Evolutionary conservation across 495 filamentous ascomycete species (phyloP).

Genomic region (Xylaria nigripes): DNA sequence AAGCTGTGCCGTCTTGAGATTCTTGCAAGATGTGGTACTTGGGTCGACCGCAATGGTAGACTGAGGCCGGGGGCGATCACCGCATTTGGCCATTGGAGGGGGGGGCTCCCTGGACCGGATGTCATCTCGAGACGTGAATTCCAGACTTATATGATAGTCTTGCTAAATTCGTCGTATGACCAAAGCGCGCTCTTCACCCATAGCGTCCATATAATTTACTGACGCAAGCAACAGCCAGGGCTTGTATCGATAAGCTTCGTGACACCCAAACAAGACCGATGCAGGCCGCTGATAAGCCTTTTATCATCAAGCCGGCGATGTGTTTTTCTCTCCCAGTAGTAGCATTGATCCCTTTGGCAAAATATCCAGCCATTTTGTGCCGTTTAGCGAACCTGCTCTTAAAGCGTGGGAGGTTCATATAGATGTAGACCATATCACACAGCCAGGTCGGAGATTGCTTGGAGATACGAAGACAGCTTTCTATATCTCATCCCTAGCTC

Average conservation of each 20-base stretch:
- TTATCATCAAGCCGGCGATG: not conserved
- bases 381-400: not conserved
- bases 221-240: not conserved
- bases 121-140: not conserved
- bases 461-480: not conserved
- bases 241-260: not conserved
- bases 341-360: not conserved
- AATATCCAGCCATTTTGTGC: not conserved
- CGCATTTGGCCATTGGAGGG: not conserved
- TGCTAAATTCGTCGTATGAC: not conserved
- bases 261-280: not conserved
- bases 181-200: not conserved
- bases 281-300: not conserved
- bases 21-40: not conserved
- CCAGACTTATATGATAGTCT: not conserved
- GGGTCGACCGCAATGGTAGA: not conserved
- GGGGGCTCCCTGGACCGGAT: not conserved
- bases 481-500: constrained; percentile 25
- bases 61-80: not conserved
- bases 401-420: not conserved
- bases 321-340: not conserved
- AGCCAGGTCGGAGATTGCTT: not conserved
- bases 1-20: not conserved
- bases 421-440: not conserved
- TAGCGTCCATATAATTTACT: not conserved